Evolutionary conservation across 257 asterid genomes (phyloP).

Genomic region (Solanum paucissectum): DNA sequence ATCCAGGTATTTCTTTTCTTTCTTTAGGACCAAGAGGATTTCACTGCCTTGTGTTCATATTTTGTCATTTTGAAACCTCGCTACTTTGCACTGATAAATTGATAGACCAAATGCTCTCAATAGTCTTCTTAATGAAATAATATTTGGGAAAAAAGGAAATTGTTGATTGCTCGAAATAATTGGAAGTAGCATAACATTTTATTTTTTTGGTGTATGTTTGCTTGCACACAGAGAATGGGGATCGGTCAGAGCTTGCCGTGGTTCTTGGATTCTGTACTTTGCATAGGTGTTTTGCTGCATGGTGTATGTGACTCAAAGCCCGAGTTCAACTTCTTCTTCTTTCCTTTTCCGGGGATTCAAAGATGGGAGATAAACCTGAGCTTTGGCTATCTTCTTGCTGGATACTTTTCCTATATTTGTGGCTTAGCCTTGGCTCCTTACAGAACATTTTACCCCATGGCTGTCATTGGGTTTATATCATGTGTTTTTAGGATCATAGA

Average conservation of each 20-base stretch:
- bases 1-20: slow-evolving; percentile 47
- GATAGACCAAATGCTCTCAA: neutral
- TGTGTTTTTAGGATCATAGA: slow-evolving; percentile 60
- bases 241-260: slow-evolving; percentile 58
- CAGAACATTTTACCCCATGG: slow-evolving; percentile 61
- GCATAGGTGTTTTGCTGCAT: slow-evolving; percentile 70
- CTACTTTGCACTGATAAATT: neutral
- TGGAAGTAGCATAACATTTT: neutral
- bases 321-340: slow-evolving; percentile 59
- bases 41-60: neutral
- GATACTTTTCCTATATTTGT: slow-evolving; percentile 52
- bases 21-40: neutral
- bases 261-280: slow-evolving; percentile 66
- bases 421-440: slow-evolving; percentile 79
- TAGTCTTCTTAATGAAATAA: neutral
- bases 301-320: slow-evolving; percentile 73
- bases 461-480: slow-evolving; percentile 56
- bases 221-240: slow-evolving; percentile 62
- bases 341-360: slow-evolving; percentile 50
- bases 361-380: slow-evolving; percentile 64
- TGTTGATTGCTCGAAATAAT: neutral
- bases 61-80: neutral
- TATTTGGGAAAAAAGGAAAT: neutral
- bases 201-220: neutral
- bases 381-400: slow-evolving; percentile 66